Conservation (phyloP, 2,329 filamentous ascomycete genomes). For the Fusarium mangiferae region DNA sequence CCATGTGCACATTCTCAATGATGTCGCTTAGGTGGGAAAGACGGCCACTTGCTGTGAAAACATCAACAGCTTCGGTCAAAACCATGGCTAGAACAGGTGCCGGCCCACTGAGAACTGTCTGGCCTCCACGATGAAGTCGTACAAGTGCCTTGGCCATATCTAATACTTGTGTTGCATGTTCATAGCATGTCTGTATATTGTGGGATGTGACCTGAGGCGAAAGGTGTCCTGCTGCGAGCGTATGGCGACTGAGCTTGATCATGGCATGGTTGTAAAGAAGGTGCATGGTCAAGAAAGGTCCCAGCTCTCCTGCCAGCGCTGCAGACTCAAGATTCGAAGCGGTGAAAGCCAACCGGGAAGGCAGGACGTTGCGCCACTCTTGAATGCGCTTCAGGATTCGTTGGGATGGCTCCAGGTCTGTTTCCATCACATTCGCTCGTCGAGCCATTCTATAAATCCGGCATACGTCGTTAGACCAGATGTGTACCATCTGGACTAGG, state of each 20-base stretch:
- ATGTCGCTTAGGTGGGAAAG: slow-evolving; percentile 61
- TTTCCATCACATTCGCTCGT: slow-evolving; percentile 41
- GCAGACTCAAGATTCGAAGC: slow-evolving; percentile 67
- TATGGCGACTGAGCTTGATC: slow-evolving; percentile 73
- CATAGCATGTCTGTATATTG: slow-evolving; percentile 59
- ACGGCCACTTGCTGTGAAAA: slow-evolving; percentile 69
- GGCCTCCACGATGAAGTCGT: slow-evolving; percentile 47
- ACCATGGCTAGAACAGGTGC: slow-evolving; percentile 72
- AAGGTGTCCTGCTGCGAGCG: slow-evolving; percentile 53
- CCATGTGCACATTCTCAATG: slow-evolving; percentile 64
- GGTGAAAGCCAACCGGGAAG: slow-evolving; percentile 64
- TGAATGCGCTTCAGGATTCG: slow-evolving; percentile 62
- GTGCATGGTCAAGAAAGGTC: slow-evolving; percentile 72
- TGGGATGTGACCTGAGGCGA: slow-evolving; percentile 53
- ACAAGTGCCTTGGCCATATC: slow-evolving; percentile 57
- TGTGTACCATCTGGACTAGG: slow-evolving; percentile 69
- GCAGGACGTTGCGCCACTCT: slow-evolving; percentile 68
- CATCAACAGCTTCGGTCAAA: slow-evolving; percentile 72
- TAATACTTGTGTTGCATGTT: slow-evolving; percentile 64
- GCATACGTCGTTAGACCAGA: slow-evolving; percentile 73
- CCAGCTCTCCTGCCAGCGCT: slow-evolving; percentile 62
- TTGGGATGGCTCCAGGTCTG: slow-evolving; percentile 52
- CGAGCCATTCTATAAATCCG: slow-evolving; percentile 60
- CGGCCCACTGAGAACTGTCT: slow-evolving; percentile 54
- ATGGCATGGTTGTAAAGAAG: slow-evolving; percentile 72